Conservation (phyloP, 371 early-diverging fungal genomes). For the Mucor circinelloides region DNA sequence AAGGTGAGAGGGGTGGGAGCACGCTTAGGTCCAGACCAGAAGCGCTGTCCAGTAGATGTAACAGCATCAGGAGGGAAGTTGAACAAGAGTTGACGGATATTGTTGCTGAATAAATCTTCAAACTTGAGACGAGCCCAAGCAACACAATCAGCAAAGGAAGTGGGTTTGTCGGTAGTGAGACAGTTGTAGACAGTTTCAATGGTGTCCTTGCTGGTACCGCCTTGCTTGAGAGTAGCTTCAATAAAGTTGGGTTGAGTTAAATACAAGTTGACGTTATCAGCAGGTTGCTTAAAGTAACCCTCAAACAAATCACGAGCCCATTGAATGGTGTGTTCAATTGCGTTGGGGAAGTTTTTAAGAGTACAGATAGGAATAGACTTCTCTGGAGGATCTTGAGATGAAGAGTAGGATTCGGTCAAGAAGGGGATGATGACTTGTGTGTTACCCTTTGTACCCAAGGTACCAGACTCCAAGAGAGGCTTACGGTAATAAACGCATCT, state of each 20-base stretch:
- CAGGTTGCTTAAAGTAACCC: constrained; percentile 89
- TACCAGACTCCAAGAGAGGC: constrained; percentile 98
- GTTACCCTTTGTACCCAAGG: constrained; percentile 99
- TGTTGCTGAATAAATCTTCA: constrained; percentile 93
- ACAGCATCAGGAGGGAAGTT: constrained; percentile 95
- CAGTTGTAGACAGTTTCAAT: constrained; percentile 71
- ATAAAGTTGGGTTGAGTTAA: constrained; percentile 83
- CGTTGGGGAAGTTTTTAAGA: constrained; percentile 99
- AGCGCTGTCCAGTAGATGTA: constrained; percentile 92
- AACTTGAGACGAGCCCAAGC: constrained; percentile 92
- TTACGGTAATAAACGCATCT: constrained; percentile 97
- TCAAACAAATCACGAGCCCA: constrained; percentile 99
- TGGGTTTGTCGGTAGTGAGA: constrained; percentile 79
- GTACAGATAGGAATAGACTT: constrained; percentile 99
- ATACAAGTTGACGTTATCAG: constrained; percentile 93
- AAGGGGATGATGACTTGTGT: constrained; percentile 96
- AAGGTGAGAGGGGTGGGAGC: constrained; percentile 90
- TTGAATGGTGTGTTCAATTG: constrained; percentile 99
- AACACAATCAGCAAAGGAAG: constrained; percentile 90
- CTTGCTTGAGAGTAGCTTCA: constrained; percentile 79
- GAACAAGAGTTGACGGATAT: constrained; percentile 91
- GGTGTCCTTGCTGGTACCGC: constrained; percentile 79
- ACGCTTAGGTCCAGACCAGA: constrained; percentile 99
- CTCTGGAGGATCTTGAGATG: constrained; percentile 99
- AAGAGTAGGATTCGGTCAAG: constrained; percentile 98